Evolutionary conservation across 352 stramenopile species (phyloP).

Genomic region (Globisporangium rhizosaccharum): DNA sequence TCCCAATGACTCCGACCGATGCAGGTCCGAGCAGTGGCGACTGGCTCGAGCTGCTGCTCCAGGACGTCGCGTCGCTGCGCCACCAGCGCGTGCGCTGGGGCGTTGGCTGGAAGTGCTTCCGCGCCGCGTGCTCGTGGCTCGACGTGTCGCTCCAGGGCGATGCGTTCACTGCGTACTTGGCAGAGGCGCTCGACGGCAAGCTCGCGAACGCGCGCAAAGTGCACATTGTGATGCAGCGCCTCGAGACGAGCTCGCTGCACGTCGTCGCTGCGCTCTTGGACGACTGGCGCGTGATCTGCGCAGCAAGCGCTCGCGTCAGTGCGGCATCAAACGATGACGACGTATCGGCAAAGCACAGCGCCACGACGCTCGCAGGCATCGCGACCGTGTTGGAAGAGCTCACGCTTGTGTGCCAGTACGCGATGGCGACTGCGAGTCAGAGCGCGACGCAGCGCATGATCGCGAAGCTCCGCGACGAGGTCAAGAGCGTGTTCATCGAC

Average conservation of each 20-base stretch:
- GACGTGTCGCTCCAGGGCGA: conserved; percentile 32
- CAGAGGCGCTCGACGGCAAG: conserved; percentile 55
- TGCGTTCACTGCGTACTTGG: conserved; percentile 30
- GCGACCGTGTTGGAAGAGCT: conserved; percentile 32
- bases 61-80: conserved; percentile 23
- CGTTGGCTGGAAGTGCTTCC: conserved; percentile 68
- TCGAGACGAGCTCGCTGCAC: conserved; percentile 21
- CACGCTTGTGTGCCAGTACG: conserved; percentile 38
- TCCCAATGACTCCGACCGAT: neutral
- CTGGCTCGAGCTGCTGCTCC: conserved; percentile 30
- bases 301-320: neutral
- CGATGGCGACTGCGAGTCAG: conserved; percentile 14
- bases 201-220: conserved; percentile 28
- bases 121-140: conserved; percentile 47
- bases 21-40: conserved; percentile 4
- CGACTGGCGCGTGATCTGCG: conserved; percentile 33
- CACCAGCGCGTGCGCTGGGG: conserved; percentile 31
- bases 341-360: neutral
- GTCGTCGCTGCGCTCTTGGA: conserved; percentile 29
- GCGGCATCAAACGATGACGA: neutral
- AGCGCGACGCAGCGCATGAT: conserved; percentile 34
- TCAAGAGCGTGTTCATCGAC: conserved; percentile 37
- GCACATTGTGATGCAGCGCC: conserved; percentile 25
- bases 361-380: conserved; percentile 5
- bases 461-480: conserved; percentile 35